These are phyloP conservation scores for Epichloe glyceriae DNA, from an alignment of 2,329 filamentous ascomycete genomes.

Conservation along the genomic window DNA sequence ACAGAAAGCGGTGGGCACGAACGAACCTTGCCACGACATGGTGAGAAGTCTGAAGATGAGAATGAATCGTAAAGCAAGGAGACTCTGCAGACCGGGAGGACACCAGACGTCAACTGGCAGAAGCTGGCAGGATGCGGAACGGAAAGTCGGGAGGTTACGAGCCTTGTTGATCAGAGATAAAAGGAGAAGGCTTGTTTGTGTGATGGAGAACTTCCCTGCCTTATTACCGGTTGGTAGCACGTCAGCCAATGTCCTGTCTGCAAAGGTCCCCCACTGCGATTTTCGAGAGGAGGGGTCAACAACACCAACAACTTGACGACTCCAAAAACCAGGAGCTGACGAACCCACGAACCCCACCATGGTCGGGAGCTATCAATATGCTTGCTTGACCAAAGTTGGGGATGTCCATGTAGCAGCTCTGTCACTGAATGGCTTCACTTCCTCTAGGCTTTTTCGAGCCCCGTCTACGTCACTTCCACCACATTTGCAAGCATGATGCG, in stretches of 20 bases:
- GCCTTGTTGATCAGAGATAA: background rate
- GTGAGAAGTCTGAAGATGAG: slow-evolving; percentile 15
- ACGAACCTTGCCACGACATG: slow-evolving; percentile 66
- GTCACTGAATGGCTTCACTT: too few relatives aligned
- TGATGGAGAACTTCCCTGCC: slow-evolving; percentile 2
- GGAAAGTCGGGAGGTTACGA: slow-evolving; percentile 1
- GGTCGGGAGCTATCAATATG: background rate
- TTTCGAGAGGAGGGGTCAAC: slow-evolving; percentile 8
- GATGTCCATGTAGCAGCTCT: too few relatives aligned
- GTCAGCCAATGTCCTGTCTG: slow-evolving; percentile 2
- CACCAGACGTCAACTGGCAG: slow-evolving; percentile 1
- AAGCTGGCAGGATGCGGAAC: background rate
- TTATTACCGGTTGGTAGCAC: background rate
- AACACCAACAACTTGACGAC: slow-evolving; percentile 1
- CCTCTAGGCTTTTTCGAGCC: background rate
- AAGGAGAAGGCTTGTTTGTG: slow-evolving; percentile 2
- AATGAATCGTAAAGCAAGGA: background rate
- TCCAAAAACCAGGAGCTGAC: background rate
- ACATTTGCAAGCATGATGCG: too few relatives aligned
- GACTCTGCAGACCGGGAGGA: slow-evolving; percentile 1
- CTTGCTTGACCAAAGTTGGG: too few relatives aligned
- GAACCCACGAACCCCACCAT: background rate
- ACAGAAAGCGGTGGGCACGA: slow-evolving; percentile 11
- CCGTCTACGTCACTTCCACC: too few relatives aligned
- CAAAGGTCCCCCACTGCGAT: slow-evolving; percentile 6